Percentiles rank a stretch among this genome's conserved stretches.
Conservation (phyloP, 352 stramenopile genomes). For the Phytophthora kernoviae region DNA sequence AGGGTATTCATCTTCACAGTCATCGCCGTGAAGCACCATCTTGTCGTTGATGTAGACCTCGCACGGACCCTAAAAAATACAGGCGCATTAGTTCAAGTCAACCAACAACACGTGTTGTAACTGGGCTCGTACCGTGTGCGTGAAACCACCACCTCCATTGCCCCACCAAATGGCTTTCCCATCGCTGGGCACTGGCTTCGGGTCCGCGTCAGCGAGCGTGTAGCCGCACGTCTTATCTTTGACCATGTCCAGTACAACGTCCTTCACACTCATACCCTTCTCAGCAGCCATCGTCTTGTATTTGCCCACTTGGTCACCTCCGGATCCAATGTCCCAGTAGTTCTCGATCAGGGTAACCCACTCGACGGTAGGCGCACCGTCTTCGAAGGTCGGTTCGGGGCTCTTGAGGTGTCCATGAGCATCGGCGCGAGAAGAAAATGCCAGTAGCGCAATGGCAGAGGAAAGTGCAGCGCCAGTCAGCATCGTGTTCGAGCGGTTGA, state of each 20-base stretch:
- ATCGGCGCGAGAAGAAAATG: slow-evolving; percentile 7
- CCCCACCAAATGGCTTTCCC: slow-evolving; percentile 34
- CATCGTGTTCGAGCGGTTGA: slow-evolving; percentile 2
- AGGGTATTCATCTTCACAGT: slow-evolving; percentile 42
- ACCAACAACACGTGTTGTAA: not conserved
- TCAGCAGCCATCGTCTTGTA: slow-evolving; percentile 35
- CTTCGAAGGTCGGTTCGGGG: slow-evolving; percentile 17
- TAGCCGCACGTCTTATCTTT: slow-evolving; percentile 39
- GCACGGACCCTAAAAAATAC: slow-evolving; percentile 35
- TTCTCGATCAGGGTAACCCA: slow-evolving; percentile 30
- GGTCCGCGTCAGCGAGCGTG: slow-evolving; percentile 29
- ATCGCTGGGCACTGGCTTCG: slow-evolving; percentile 38
- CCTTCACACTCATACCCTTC: slow-evolving; percentile 34
- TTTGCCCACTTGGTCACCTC: slow-evolving; percentile 31
- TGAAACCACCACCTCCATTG: slow-evolving; percentile 36
- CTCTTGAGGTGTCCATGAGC: slow-evolving; percentile 31
- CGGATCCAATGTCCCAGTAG: slow-evolving; percentile 37
- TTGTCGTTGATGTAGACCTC: slow-evolving; percentile 55
- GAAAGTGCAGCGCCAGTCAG: slow-evolving; percentile 6
- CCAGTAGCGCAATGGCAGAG: slow-evolving; percentile 10
- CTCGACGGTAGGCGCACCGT: slow-evolving; percentile 7
- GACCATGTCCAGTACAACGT: slow-evolving; percentile 40
- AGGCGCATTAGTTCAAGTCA: slow-evolving; percentile 3
- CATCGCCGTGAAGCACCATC: slow-evolving; percentile 36
- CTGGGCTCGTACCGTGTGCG: slow-evolving; percentile 15